These are phyloP conservation scores for Fraxinus greggii DNA, from an alignment of 305 asterid genomes.

Conservation along the genomic window DNA sequence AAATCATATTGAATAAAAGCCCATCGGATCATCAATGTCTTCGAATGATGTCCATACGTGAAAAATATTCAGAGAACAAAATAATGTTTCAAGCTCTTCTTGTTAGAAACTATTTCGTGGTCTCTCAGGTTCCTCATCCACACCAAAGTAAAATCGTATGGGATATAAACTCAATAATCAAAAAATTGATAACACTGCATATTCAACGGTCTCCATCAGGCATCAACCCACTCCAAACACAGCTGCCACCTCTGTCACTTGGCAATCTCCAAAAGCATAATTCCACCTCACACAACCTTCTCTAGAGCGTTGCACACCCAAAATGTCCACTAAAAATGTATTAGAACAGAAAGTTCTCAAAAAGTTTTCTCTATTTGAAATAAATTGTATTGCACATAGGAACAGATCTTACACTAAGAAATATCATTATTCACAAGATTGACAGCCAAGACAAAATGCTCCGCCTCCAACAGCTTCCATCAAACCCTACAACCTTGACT, in stretches of 20 bases:
- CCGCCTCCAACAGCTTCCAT: not conserved
- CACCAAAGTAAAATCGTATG: not conserved
- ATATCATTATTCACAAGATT: not conserved
- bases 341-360: not conserved
- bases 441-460: not conserved
- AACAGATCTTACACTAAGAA: not conserved
- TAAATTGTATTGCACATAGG: not conserved
- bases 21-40: not conserved
- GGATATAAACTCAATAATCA: not conserved
- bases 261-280: not conserved
- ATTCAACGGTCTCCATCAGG: not conserved
- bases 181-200: not conserved
- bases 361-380: not conserved
- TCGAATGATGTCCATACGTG: not conserved
- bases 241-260: not conserved
- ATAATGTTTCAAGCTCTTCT: not conserved
- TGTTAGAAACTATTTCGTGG: not conserved
- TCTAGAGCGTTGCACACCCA: not conserved
- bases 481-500: not conserved
- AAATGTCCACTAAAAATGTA: not conserved
- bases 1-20: not conserved
- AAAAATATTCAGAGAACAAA: not conserved
- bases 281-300: conserved; percentile 2
- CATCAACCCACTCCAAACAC: not conserved
- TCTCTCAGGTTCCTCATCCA: not conserved